phyloP scores from a whole-genome alignment of 2,329 filamentous ascomycete genomes.

The Microcera coccophila region DNA sequence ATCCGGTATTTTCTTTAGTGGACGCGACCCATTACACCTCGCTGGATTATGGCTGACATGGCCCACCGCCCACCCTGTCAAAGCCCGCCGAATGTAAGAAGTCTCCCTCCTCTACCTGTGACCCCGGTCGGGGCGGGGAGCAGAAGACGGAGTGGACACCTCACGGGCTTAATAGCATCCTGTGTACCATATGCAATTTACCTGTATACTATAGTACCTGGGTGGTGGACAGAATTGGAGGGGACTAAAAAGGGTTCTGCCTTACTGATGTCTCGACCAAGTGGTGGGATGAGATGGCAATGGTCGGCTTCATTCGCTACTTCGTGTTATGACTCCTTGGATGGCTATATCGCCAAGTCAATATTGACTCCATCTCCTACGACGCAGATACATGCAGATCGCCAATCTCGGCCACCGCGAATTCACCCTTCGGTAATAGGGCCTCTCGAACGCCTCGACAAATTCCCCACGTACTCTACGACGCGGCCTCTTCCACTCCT shows the following conservation, averaged over 20 bases:
- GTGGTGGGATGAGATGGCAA: too few species aligned
- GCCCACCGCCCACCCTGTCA: background rate
- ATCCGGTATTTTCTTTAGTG: conserved; percentile 1
- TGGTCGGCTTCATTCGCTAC: too few species aligned
- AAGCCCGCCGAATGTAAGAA: background rate
- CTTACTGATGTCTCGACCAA: too few species aligned
- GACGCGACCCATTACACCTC: background rate
- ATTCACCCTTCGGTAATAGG: background rate
- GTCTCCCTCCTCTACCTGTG: background rate
- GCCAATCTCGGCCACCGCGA: background rate
- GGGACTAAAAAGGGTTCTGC: too few species aligned
- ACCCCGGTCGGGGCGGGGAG: background rate
- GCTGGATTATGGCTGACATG: too few species aligned
- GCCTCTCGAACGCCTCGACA: background rate
- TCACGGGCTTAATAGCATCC: background rate
- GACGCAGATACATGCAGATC: too few species aligned
- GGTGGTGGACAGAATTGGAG: too few species aligned
- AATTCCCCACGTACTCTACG: conserved; percentile 1
- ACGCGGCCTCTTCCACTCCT: conserved; percentile 13
- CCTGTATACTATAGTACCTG: too few species aligned
- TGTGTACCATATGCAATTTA: background rate
- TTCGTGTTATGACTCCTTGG: too few species aligned
- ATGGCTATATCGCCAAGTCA: too few species aligned
- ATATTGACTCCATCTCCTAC: too few species aligned
- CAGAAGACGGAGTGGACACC: background rate